Conservation (phyloP, 768 basidiomycete genomes). For the Amanita pseudoporphyria region DNA sequence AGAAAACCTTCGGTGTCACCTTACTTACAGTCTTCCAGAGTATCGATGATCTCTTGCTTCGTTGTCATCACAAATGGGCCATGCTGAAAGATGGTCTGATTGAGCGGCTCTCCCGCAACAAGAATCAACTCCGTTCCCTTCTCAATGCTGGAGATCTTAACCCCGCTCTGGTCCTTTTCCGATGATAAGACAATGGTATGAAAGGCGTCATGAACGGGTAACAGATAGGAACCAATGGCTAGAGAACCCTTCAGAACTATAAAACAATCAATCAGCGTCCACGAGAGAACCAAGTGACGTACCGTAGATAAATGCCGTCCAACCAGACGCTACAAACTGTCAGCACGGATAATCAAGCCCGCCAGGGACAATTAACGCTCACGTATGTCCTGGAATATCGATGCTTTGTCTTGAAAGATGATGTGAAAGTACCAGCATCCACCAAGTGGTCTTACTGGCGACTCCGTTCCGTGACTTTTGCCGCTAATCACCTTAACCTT, state of each 20-base stretch:
- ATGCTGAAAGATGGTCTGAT: constrained; percentile 83
- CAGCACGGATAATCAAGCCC: neutral
- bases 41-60: constrained; percentile 69
- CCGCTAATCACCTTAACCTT: constrained; percentile 85
- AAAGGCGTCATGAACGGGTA: constrained; percentile 41
- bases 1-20: neutral
- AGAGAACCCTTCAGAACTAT: constrained; percentile 62
- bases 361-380: constrained; percentile 17
- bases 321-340: constrained; percentile 30
- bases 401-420: constrained; percentile 50
- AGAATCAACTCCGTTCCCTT: constrained; percentile 69
- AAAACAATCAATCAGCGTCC: neutral
- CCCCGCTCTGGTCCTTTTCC: constrained; percentile 51
- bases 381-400: constrained; percentile 80
- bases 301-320: constrained; percentile 89
- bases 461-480: constrained; percentile 75
- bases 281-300: constrained; percentile 16
- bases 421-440: constrained; percentile 93
- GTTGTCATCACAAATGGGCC: constrained; percentile 86
- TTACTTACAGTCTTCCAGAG: constrained; percentile 67
- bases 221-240: constrained; percentile 40
- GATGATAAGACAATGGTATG: constrained; percentile 81
- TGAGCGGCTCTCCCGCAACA: constrained; percentile 81
- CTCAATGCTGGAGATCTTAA: constrained; percentile 46
- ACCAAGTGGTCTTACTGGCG: constrained; percentile 83